Base-by-base conservation (phyloP, 352 stramenopile genomes). In the Pythium volutum region DNA sequence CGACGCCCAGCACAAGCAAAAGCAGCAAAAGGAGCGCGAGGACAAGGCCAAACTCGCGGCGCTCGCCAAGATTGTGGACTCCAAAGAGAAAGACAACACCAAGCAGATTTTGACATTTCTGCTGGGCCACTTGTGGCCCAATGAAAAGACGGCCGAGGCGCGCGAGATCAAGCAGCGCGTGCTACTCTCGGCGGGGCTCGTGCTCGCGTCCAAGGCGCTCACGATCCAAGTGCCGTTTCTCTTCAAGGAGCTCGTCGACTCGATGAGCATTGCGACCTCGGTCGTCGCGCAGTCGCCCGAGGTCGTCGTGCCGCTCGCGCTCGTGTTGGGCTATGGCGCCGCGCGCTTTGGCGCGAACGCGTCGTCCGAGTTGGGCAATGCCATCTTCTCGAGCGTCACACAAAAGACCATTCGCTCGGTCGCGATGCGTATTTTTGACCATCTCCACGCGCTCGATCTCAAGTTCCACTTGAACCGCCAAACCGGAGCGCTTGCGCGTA, bases 161-260 rank as follows among this genome's bases (percentile, higher is more conserved):
- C 41, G 55, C 9, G 62, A 72, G 10, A 70, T 84, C 62, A 87
- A 88, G 64, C 42, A 64, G 15, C 71, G 79, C 14, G 89, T 98
- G 8, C 34, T 92, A 20, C 29, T 74, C 27, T 89, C 79, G 6
- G 48, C 94, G 1, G 67, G 68, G 10, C 66, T 96, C 12, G 89
- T 98, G 72, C 59, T 97, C 0, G 71, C 62, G 18, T 89, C 81
- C 29, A 98, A 98, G 70, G 71, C 74, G 5, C 64, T 97, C 0
- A 97, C 77, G 12, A 95, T 98, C 54, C 73, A 89, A 39, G 91
- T 98, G 42, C 95, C 95, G 25, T 98, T 97, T 65, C 75, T 98
- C 22, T 98, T 98, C 76, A 98, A 98, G 68, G 68, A 84, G 26
- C 69, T 98, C 25, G 87, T 98, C 15, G 90, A 98, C 65, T 64